These are phyloP conservation scores for Candida anutae DNA, from an alignment of 1,139 yeast species.

Conservation along the genomic window DNA sequence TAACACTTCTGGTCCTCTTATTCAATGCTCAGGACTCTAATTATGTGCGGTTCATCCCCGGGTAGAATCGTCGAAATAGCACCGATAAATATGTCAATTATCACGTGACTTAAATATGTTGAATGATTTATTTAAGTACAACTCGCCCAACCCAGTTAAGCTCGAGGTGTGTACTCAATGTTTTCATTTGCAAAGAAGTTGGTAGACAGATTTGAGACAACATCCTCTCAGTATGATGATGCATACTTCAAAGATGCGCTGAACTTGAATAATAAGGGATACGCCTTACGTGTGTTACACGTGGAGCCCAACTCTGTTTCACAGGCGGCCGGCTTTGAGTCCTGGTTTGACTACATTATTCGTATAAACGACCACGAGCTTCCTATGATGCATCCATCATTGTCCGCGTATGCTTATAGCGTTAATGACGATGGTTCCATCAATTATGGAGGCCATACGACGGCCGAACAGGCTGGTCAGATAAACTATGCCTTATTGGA, in stretches of 20 bases:
- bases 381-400: constrained; percentile 39
- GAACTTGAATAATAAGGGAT: constrained; percentile 33
- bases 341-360: constrained; percentile 81
- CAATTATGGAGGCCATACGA: constrained; percentile 28
- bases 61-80: too few species aligned
- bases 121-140: too few species aligned
- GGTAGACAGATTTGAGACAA: constrained; percentile 63
- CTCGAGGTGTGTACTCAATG: too few species aligned
- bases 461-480: constrained; percentile 31
- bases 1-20: too few species aligned
- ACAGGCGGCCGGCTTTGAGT: constrained; percentile 45
- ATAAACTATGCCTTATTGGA: constrained; percentile 26
- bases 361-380: constrained; percentile 71
- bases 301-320: constrained; percentile 37
- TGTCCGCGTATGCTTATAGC: constrained; percentile 23
- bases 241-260: constrained; percentile 46
- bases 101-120: too few species aligned
- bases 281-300: constrained; percentile 33
- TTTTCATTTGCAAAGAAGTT: constrained; percentile 83
- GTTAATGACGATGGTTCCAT: constrained; percentile 39
- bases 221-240: constrained; percentile 28
- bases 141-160: too few species aligned
- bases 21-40: too few species aligned
- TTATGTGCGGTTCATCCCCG: too few species aligned
- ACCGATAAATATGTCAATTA: too few species aligned